Evolutionary conservation across 1,284 basidiomycete species (phyloP), one percentile per base, ranked within the genome.

Genomic region (Irpex rosettiformis): DNA sequence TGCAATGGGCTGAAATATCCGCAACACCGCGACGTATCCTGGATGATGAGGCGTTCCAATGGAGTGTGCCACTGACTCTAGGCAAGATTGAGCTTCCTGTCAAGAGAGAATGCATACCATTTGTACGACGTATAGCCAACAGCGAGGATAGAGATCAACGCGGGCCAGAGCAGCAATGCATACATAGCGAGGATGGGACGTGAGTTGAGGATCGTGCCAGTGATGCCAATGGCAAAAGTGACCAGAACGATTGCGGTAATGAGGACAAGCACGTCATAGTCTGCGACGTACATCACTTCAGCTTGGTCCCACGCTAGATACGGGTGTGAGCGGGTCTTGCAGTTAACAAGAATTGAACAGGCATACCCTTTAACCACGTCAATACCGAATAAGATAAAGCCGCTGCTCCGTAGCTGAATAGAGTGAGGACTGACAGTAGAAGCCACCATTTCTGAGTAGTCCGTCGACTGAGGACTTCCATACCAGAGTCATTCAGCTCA

Each of bases 121-220:
- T 86, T 88, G 77, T 91, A 91, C 22, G 84, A 77, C 45, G 81
- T 75, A 70, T 91, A 92, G 29, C 88, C 89, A 53, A 89, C 80
- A 1, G 83, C 79, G 62, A 87, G 77, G 61, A 91, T 73, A 11
- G 87, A 79, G 45, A 82, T 74, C 64, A 91, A 75, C 11, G 80
- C 81, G 43, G 85, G 79, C 86, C 88, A 91, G 56, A 91, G 81
- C 13, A 92, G 77, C 43, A 91, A 67, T 2, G 82, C 78, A 74
- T 91, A 92, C 53, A 86, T 75, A 4, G 88, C 86, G 60, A 92
- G 79, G 66, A 91, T 82, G 8, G 86, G 81, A 21, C 89, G 85
- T 55, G 86, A 89, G 74, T 91, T 89, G 61, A 92, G 79, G 58
- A 91, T 73, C 10, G 85, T 80, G 48, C 89, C 89, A 45, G 81